Base-by-base conservation (phyloP, 768 basidiomycete species). In the Rhizopogon vinicolor region DNA sequence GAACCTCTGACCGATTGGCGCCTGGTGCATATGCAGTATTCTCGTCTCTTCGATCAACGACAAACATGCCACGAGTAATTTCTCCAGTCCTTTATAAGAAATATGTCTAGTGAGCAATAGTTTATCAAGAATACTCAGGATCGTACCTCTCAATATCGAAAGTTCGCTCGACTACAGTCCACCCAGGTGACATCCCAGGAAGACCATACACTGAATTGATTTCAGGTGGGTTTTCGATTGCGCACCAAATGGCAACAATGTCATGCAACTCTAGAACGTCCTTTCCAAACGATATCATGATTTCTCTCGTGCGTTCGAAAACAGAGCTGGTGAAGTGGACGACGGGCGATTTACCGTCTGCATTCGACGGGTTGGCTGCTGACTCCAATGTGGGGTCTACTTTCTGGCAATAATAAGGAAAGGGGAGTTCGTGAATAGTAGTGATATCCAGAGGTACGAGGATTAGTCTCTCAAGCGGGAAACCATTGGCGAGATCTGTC, bases 181-280 rank as follows among this genome's bases (percentile, higher is more conserved):
- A 96, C 16, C 85, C 85, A 3, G 65, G 63, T 41, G 55, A 73
- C 66, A 66, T 75, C 53, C 31, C 57, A 44, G 60, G 69, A 52
- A 63, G 44, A 13, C 55, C 56, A 50, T 62, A 43, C 53, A 54
- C 63, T 45, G 62, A 53, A 37, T 69, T 74, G 18, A 62, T 25
- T 42, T 72, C 69, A 7, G 83, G 85, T 16, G 87, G 86, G 56
- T 87, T 84, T 54, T 79, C 78, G 14, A 91, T 82, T 2, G 91
- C 89, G 68, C 86, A 93, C 91, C 92, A 96, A 14, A 96, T 80
- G 2, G 91, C 89, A 10, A 86, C 85, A 44, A 93, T 88, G 62
- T 98, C 94, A 63, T 98, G 94, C 53, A 95, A 78, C 71, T 94
- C 90, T 82, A 97, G 81, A 5, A 81, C 87, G 65, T 95, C 93